Percentiles rank a stretch among this genome's conserved stretches.
Evolutionary conservation across 306 rosid species (phyloP).

Genomic region (Fragaria iinumae): DNA sequence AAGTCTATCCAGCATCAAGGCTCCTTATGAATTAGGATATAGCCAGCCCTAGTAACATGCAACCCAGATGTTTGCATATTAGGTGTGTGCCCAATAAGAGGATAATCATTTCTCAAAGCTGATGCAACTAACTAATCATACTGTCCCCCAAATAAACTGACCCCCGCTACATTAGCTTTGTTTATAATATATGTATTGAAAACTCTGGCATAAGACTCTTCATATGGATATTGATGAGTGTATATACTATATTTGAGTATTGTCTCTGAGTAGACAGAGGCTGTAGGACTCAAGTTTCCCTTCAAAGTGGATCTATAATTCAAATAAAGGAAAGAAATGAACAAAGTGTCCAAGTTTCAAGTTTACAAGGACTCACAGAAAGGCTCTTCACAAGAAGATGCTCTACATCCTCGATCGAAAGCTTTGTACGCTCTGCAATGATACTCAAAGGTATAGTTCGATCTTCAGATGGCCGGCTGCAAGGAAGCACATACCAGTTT

Average conservation of each 20-base stretch:
- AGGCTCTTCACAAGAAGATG: constrained; percentile 98
- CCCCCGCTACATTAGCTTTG: neutral
- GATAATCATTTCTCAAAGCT: neutral
- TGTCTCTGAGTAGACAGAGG: neutral
- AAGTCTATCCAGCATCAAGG: neutral
- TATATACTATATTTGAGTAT: too few species aligned
- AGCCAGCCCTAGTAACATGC: neutral
- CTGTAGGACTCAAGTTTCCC: neutral
- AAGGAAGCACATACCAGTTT: constrained; percentile 25
- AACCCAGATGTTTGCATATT: neutral
- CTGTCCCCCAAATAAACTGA: neutral
- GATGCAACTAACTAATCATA: neutral
- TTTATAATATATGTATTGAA: neutral
- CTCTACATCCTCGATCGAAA: constrained; percentile 93
- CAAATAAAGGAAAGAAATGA: neutral
- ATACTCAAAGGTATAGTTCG: constrained; percentile 89
- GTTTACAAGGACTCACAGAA: constrained; percentile 59
- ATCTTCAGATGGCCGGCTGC: constrained; percentile 96
- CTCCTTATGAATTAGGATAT: neutral
- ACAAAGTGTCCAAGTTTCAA: constrained; percentile 6
- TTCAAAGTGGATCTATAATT: neutral
- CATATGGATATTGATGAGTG: neutral
- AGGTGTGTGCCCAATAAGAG: neutral
- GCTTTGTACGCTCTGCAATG: constrained; percentile 92
- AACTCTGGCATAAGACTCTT: neutral